These are phyloP conservation scores for Emydomyces testavorans DNA, from an alignment of 2,329 filamentous ascomycete species.

Conservation along the genomic window DNA sequence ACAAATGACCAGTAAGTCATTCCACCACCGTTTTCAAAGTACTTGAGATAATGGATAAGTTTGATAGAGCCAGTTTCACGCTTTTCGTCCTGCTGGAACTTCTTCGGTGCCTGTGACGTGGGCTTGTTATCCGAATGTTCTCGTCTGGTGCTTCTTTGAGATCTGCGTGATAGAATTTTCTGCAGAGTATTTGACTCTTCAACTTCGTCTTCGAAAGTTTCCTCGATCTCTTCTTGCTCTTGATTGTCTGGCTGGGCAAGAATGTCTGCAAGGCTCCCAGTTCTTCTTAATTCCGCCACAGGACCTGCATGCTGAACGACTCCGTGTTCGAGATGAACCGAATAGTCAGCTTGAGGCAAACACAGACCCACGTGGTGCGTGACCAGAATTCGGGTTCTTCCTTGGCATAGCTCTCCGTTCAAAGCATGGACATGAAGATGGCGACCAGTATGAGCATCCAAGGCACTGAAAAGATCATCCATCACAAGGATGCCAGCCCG, in stretches of 20 bases:
- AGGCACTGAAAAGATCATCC: slow-evolving; percentile 72
- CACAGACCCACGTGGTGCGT: slow-evolving; percentile 69
- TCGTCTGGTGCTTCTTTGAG: slow-evolving; percentile 7
- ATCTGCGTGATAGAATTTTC: slow-evolving; percentile 32
- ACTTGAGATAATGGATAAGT: slow-evolving; percentile 53
- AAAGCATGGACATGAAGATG: slow-evolving; percentile 69
- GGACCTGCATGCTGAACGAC: slow-evolving; percentile 52
- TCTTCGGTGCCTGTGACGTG: slow-evolving; percentile 39
- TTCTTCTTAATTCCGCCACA: slow-evolving; percentile 45
- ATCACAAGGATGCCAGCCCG: slow-evolving; percentile 63
- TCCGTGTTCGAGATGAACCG: slow-evolving; percentile 62
- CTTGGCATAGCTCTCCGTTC: slow-evolving; percentile 55
- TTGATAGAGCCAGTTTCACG: slow-evolving; percentile 60
- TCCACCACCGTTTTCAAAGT: slow-evolving; percentile 56
- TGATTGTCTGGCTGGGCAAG: slow-evolving; percentile 33
- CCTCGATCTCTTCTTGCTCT: slow-evolving; percentile 43
- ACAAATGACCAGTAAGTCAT: slow-evolving; percentile 48
- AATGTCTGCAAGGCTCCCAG: slow-evolving; percentile 34
- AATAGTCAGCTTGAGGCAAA: slow-evolving; percentile 58
- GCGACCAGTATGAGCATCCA: slow-evolving; percentile 69
- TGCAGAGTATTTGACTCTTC: slow-evolving; percentile 33
- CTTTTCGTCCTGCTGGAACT: slow-evolving; percentile 67
- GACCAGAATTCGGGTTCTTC: slow-evolving; percentile 64
- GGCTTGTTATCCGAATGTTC: slow-evolving; percentile 15
- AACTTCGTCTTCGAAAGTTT: slow-evolving; percentile 26